These are phyloP conservation scores for Boletus tomentosulus DNA, from an alignment of 768 basidiomycete genomes.

Conservation along the genomic window DNA sequence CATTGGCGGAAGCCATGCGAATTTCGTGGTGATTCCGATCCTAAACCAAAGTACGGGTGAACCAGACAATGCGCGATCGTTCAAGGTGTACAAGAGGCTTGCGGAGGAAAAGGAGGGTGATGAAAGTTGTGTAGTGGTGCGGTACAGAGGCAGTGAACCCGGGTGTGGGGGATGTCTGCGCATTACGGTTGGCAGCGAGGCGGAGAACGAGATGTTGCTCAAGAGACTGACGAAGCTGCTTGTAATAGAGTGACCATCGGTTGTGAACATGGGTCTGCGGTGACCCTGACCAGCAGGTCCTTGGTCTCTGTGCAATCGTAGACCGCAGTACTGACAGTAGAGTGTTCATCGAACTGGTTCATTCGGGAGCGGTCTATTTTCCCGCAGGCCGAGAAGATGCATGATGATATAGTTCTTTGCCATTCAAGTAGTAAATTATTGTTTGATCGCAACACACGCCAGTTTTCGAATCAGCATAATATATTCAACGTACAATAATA, in stretches of 20 bases:
- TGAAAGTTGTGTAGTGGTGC: slow-evolving; percentile 80
- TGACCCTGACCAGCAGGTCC: too few species aligned
- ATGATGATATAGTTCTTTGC: too few species aligned
- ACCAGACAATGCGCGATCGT: slow-evolving; percentile 60
- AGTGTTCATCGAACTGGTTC: too few species aligned
- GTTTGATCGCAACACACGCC: too few species aligned
- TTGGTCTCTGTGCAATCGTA: too few species aligned
- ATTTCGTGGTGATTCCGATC: slow-evolving; percentile 84
- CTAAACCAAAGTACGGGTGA: slow-evolving; percentile 38
- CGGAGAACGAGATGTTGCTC: slow-evolving; percentile 64
- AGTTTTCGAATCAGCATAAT: background rate
- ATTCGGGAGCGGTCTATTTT: too few species aligned
- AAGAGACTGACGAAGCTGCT: slow-evolving; percentile 51
- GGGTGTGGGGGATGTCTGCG: slow-evolving; percentile 58
- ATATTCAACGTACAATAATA: background rate
- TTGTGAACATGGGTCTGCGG: too few species aligned
- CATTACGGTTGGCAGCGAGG: slow-evolving; percentile 67
- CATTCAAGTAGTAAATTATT: too few species aligned
- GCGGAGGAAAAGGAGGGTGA: slow-evolving; percentile 85
- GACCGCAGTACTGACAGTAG: too few species aligned
- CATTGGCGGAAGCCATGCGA: slow-evolving; percentile 84
- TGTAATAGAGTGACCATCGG: background rate
- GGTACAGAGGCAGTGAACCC: slow-evolving; percentile 80
- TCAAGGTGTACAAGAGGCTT: slow-evolving; percentile 68
- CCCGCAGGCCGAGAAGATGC: too few species aligned